Base-by-base conservation (phyloP, 2,329 filamentous ascomycete genomes). In the Botrytis sinoallii region DNA sequence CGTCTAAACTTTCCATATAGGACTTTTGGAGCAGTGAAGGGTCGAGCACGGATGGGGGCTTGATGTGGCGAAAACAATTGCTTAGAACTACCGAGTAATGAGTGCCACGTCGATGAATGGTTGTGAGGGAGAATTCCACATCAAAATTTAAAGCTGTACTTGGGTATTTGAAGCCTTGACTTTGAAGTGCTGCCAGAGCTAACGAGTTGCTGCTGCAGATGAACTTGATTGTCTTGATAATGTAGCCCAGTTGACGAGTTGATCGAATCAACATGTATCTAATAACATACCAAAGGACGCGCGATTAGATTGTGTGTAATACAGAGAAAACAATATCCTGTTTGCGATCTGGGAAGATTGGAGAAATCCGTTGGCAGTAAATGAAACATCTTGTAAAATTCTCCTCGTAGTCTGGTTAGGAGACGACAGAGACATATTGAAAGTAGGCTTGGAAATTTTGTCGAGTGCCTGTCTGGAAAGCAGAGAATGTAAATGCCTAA, bases 41-140 rank as follows among this genome's bases (percentile, higher is more conserved):
- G 3, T 57, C n/a, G 8, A 16, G 29, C 29, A 38, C 29, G 12
- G 44, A 38, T n/a, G 64, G 22, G 64, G 14, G 32, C 44, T 48
- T 52, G 64, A 67, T 38, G 44, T 68, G 46, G 25, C 32, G 52
- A 35, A n/a, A 22, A 57, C 6, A 14, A 42, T 16, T 42, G 40
- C 66, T 68, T 68, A 9, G 66, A 29, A 68, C 66, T 68, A 68
- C 66, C 5, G 42, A 68, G 48, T 57, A 40, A 57, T 32, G 10
- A 57, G n/a, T 22, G 29, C 18, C 25, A 68, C 29, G 20, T 25
- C 6, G 4, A 7, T 44, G 38, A 16, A n/a, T 7, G 29, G 10
- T 57, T 55, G 12, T 25, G 8, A 67, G 63, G 18, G 20, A 29
- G 32, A 46, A 67, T 14, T 55, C 8, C 18, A 40, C 25, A 14